phyloP scores from a whole-genome alignment of 129 eudicot species.

The Flaveria brownii region DNA sequence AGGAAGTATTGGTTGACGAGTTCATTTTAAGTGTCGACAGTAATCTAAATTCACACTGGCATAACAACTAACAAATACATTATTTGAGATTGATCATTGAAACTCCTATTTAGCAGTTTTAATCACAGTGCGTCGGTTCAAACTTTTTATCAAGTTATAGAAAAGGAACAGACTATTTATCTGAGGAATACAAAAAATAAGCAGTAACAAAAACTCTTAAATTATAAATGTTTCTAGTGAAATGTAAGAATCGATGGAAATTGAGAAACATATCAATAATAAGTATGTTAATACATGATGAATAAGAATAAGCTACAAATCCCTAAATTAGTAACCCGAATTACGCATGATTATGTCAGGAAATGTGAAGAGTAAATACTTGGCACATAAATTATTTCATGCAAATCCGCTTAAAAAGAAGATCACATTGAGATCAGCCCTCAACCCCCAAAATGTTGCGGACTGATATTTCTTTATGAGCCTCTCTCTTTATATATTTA shows the following conservation, averaged over 20 bases:
- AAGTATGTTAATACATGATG: conserved; percentile 31
- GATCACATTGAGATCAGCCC: too few species aligned
- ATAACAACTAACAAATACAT: too few species aligned
- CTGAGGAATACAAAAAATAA: too few species aligned
- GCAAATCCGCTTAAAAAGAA: neutral
- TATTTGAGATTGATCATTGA: too few species aligned
- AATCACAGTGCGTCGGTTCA: neutral
- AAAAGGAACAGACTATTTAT: neutral
- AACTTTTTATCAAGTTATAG: neutral
- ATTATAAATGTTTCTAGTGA: neutral
- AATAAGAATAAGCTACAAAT: conserved; percentile 33
- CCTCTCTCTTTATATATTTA: neutral
- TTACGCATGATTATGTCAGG: conserved; percentile 31
- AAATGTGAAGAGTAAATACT: conserved; percentile 27
- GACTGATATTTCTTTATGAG: too few species aligned
- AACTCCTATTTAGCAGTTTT: too few species aligned
- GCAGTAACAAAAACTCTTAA: neutral
- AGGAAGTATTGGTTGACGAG: too few species aligned
- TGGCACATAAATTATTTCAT: conserved; percentile 26
- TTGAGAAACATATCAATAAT: conserved; percentile 10
- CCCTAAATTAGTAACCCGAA: conserved; percentile 27
- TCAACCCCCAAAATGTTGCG: too few species aligned
- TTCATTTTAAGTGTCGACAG: too few species aligned
- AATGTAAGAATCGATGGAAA: neutral
- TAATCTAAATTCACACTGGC: too few species aligned